These are phyloP conservation scores for Thozetella sp. DNA, from an alignment of 495 filamentous ascomycete species.

Conservation along the genomic window DNA sequence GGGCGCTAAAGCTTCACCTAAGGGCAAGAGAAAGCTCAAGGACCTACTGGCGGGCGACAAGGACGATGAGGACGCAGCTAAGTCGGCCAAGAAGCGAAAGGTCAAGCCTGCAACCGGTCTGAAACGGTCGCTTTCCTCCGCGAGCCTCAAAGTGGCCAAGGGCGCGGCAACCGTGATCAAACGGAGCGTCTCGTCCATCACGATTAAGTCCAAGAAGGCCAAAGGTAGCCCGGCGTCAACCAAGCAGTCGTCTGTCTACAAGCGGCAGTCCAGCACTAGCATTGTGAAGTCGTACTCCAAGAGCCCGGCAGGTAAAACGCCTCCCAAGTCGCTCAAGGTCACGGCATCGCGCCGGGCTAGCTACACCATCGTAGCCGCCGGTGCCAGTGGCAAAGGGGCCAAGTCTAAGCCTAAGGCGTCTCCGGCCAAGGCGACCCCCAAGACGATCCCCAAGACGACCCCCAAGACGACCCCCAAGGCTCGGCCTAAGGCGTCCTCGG, in stretches of 20 bases:
- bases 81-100: conserved; percentile 26
- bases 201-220: conserved; percentile 30
- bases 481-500: background rate
- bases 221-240: conserved; percentile 16
- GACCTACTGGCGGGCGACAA: conserved; percentile 19
- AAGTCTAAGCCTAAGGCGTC: background rate
- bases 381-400: conserved; percentile 3
- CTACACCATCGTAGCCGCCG: conserved; percentile 18
- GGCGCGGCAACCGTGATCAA: conserved; percentile 31
- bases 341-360: conserved; percentile 22
- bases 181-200: conserved; percentile 35
- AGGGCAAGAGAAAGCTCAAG: conserved; percentile 31
- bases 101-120: conserved; percentile 20
- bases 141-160: conserved; percentile 24
- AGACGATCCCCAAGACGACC: background rate
- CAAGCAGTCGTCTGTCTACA: conserved; percentile 5
- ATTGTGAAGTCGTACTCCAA: conserved; percentile 28
- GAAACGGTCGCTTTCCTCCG: conserved; percentile 20
- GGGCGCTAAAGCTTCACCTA: conserved; percentile 5
- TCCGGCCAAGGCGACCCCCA: conserved; percentile 5
- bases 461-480: conserved; percentile 11
- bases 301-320: conserved; percentile 21
- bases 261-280: conserved; percentile 16
- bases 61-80: conserved; percentile 13
- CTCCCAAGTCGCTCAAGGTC: conserved; percentile 18